These are phyloP conservation scores for Diaporthe sp. DNA, from an alignment of 2,329 filamentous ascomycete genomes.

Conservation along the genomic window DNA sequence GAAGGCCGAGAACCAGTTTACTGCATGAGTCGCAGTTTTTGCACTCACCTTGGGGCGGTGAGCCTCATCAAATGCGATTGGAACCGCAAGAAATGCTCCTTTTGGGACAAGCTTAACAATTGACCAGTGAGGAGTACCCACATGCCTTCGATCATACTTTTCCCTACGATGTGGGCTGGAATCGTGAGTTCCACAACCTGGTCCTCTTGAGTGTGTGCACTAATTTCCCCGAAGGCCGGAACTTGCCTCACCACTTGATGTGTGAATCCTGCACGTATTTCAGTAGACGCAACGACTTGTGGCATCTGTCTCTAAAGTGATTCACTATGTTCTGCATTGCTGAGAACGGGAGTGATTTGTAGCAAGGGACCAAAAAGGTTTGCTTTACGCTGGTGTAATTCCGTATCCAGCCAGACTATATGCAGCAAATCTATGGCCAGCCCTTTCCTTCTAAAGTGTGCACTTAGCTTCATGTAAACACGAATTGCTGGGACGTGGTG, in stretches of 20 bases:
- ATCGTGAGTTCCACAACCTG: neutral
- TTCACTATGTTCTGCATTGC: no score
- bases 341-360: no score
- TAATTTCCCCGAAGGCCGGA: neutral
- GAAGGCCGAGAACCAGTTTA: neutral
- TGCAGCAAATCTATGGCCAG: neutral
- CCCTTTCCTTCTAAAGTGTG: no score
- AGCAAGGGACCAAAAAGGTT: neutral
- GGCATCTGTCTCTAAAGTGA: neutral
- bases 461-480: neutral
- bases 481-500: neutral
- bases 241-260: neutral
- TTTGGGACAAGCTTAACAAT: neutral
- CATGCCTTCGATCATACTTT: neutral
- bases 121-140: neutral
- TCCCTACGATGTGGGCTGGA: neutral
- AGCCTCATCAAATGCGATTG: neutral
- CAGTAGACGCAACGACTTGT: neutral
- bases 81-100: conserved; percentile 28
- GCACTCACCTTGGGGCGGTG: conserved; percentile 5
- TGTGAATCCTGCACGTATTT: neutral
- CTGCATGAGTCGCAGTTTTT: conserved; percentile 19
- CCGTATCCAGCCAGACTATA: neutral
- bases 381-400: neutral
- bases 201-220: neutral